Evolutionary conservation across 116 monocot species (phyloP), one percentile per base, ranked within the genome.

Genomic region (Papilionanthe hybrid): DNA sequence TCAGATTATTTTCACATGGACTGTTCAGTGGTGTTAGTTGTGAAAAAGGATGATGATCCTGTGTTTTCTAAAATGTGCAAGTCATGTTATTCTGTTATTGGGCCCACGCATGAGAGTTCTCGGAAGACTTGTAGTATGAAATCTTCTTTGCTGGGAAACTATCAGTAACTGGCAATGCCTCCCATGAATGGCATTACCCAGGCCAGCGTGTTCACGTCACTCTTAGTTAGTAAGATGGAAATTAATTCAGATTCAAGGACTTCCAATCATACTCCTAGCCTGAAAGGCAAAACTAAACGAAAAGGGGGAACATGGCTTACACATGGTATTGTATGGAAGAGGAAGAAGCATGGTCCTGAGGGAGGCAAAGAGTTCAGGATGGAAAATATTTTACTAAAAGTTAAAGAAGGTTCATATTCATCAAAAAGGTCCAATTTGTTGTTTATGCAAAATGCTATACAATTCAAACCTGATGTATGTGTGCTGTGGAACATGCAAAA

Each of bases 301-400:
- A 53, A 58, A 12, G 78, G 78, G 17, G 76, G 76, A 27, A 60
- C 28, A 44, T 50, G 19, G 41, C 53, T 25, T 60, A 74, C 75
- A 43, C 85, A 82, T 87, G 93, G 96, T 79, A 84, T 96, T 20
- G 81, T 90, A 57, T 96, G 92, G 93, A 96, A 78, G 82, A 65
- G 68, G 57, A 92, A 86, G 18, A 87, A 81, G 57, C 79, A 30
- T 65, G 55, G 75, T 49, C 42, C 65, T 65, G 87, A 91, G 7
- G 76, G 76, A 22, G 80, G 87, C 12, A 77, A 78, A 60, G 82
- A 93, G 78, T 96, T 91, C 66, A 84, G 86, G 84, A 57, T 79
- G 13, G 72, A 89, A 17, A 78, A 96, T 80, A 74, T 96, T 42
- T 63, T 96, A 72, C 83, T 87, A 5, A 87, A 83, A 83, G 81